Conservation (phyloP, 208 protist species). For the Leishmania arabica region DNA sequence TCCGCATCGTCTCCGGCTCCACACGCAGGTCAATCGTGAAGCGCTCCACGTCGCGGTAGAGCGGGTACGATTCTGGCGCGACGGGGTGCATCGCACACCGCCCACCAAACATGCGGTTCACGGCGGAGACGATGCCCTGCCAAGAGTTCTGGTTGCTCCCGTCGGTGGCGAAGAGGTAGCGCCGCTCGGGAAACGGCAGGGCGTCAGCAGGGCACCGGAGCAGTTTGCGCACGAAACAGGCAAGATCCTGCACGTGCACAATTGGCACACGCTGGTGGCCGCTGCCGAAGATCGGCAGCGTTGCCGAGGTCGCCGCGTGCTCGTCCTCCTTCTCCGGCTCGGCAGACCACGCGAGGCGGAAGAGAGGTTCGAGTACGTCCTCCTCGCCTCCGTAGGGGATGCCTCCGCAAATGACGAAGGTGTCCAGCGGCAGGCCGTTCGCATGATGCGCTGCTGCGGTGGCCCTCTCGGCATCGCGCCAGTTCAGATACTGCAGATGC, state of each 20-base stretch:
- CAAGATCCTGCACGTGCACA: slow-evolving; percentile 93
- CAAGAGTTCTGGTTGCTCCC: slow-evolving; percentile 63
- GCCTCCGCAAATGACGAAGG: slow-evolving; percentile 90
- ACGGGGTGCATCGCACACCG: slow-evolving; percentile 46
- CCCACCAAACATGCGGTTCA: slow-evolving; percentile 85
- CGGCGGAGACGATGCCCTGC: slow-evolving; percentile 58
- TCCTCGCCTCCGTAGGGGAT: slow-evolving; percentile 93
- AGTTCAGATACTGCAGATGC: slow-evolving; percentile 91
- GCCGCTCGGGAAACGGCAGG: slow-evolving; percentile 63
- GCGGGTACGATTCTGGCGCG: slow-evolving; percentile 53
- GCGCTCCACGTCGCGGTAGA: slow-evolving; percentile 83
- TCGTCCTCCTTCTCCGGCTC: slow-evolving; percentile 14
- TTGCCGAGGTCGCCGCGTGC: slow-evolving; percentile 3
- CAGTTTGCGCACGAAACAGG: slow-evolving; percentile 76
- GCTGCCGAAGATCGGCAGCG: slow-evolving; percentile 87
- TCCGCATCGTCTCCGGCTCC: slow-evolving; percentile 64
- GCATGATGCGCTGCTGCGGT: slow-evolving; percentile 82
- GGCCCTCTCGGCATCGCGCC: slow-evolving; percentile 92
- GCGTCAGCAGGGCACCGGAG: slow-evolving; percentile 47
- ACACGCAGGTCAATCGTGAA: slow-evolving; percentile 90
- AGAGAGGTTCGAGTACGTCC: slow-evolving; percentile 84
- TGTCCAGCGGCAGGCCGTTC: slow-evolving; percentile 78
- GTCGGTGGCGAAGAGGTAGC: slow-evolving; percentile 93
- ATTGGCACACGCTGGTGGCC: slow-evolving; percentile 90
- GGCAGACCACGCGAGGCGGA: slow-evolving; percentile 87